Evolutionary conservation across 306 rosid species (phyloP), one percentile per base, ranked within the genome.

Genomic region (Gynostemma pentaphyllum): DNA sequence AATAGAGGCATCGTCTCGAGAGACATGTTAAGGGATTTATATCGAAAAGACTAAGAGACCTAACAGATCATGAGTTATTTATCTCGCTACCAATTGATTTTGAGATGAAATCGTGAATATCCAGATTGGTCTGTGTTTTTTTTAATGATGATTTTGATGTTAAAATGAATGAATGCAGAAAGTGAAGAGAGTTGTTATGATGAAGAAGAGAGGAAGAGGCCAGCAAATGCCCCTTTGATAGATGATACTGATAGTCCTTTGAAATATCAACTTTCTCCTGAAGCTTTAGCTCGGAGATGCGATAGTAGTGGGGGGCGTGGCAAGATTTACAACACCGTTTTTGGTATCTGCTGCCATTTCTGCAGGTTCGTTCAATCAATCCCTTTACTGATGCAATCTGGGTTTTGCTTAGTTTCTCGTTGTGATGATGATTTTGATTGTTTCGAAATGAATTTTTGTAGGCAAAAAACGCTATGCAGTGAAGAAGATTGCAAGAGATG

Each of bases 401-500:
- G 44, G 44, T 39, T 39, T 39, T 39, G 8, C 7, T 39, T 4
- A 39, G 44, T 7, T 39, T 39, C 44, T 8, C 14, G 12, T 3
- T 7, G 9, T 9, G 44, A 39, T 39, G 44, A 9, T 39, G 44
- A 10, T 10, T 54, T 0, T 47, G 53, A 28, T 9, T 21, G 28
- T 18, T 8, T 47, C 22, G 27, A 47, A 15, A 8, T 56, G 44
- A 13, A 54, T 29, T 29, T 22, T 68, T 61, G 84, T 81, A 88
- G 92, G 83, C 89, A 87, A 74, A 85, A 88, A 76, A 88, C 75
- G 62, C 46, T 87, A 64, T 82, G 85, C 7, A 82, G 92, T 5
- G 92, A 88, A 72, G 79, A 85, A 78, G 87, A 79, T 60, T 79
- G 89, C 82, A 81, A 80, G 76, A 73, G 89, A 72, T 85, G 96